Percentiles rank a stretch among this genome's conserved stretches.
Conservation (phyloP, 805 yeast genomes). For the Wickerhamomyces ciferrii region DNA sequence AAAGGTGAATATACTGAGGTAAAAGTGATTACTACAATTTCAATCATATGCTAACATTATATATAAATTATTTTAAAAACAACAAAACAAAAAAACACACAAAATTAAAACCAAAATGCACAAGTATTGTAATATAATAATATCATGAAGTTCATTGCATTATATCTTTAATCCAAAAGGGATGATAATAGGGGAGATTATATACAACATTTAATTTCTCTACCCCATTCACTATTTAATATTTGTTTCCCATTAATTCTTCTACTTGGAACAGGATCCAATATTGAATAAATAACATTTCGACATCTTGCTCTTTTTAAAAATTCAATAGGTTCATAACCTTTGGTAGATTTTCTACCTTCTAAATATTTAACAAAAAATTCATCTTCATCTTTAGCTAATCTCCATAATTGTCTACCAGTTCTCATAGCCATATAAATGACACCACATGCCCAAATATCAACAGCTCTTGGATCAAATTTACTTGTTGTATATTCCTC, state of each 20-base stretch:
- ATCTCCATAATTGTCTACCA: constrained; percentile 89
- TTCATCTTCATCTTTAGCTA: constrained; percentile 77
- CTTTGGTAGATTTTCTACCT: constrained; percentile 76
- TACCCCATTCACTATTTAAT: constrained; percentile 91
- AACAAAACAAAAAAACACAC: too few relatives aligned
- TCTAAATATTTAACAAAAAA: constrained; percentile 69
- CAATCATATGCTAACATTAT: too few relatives aligned
- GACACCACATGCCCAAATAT: constrained; percentile 92
- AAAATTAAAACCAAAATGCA: too few relatives aligned
- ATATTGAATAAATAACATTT: constrained; percentile 86
- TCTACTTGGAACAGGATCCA: constrained; percentile 87
- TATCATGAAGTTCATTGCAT: too few relatives aligned
- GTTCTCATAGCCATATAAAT: constrained; percentile 93
- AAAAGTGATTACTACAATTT: not conserved
- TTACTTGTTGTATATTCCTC: constrained; percentile 63
- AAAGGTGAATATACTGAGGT: too few relatives aligned
- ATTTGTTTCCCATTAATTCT: constrained; percentile 87
- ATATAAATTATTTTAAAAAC: too few relatives aligned
- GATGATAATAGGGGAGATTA: not conserved
- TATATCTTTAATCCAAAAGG: too few relatives aligned
- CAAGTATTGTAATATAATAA: too few relatives aligned
- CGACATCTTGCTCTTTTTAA: constrained; percentile 85
- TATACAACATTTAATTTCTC: constrained; percentile 53
- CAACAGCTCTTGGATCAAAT: constrained; percentile 80
- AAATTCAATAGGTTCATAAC: constrained; percentile 87